phyloP scores from a whole-genome alignment of 495 filamentous ascomycete species.

The Bryoglossum gracile region DNA sequence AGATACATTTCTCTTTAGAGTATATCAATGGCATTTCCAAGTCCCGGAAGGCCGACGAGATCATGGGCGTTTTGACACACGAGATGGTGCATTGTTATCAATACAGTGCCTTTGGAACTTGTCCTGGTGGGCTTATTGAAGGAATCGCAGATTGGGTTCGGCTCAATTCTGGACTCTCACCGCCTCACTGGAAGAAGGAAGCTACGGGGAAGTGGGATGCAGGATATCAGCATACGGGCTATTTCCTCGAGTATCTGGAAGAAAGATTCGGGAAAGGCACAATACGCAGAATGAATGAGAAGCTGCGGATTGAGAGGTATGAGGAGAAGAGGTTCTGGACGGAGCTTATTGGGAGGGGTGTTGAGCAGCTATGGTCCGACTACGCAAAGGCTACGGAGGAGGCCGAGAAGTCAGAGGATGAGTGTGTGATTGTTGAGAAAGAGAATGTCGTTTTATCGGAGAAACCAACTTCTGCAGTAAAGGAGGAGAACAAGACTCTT shows the following conservation, averaged over 20 bases:
- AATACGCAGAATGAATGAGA: slow-evolving; percentile 67
- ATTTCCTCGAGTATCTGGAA: slow-evolving; percentile 77
- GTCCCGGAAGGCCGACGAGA: slow-evolving; percentile 49
- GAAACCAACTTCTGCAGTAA: too few relatives aligned
- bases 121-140: slow-evolving; percentile 78
- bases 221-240: slow-evolving; percentile 89
- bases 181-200: slow-evolving; percentile 76
- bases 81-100: slow-evolving; percentile 98
- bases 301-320: slow-evolving; percentile 51
- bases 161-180: slow-evolving; percentile 60
- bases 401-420: slow-evolving; percentile 19
- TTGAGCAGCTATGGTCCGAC: slow-evolving; percentile 66
- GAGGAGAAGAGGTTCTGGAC: slow-evolving; percentile 63
- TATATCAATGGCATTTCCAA: slow-evolving; percentile 53
- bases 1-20: slow-evolving; percentile 78
- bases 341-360: slow-evolving; percentile 52
- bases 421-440: slow-evolving; percentile 24
- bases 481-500: too few relatives aligned
- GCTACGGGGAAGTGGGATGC: slow-evolving; percentile 68
- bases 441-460: slow-evolving; percentile 17
- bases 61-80: slow-evolving; percentile 78
- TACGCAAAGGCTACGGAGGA: slow-evolving; percentile 43
- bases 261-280: slow-evolving; percentile 55
- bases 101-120: slow-evolving; percentile 55
- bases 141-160: slow-evolving; percentile 94